phyloP scores from a whole-genome alignment of 2,329 filamentous ascomycete genomes.

The Pseudocercospora crystallina region DNA sequence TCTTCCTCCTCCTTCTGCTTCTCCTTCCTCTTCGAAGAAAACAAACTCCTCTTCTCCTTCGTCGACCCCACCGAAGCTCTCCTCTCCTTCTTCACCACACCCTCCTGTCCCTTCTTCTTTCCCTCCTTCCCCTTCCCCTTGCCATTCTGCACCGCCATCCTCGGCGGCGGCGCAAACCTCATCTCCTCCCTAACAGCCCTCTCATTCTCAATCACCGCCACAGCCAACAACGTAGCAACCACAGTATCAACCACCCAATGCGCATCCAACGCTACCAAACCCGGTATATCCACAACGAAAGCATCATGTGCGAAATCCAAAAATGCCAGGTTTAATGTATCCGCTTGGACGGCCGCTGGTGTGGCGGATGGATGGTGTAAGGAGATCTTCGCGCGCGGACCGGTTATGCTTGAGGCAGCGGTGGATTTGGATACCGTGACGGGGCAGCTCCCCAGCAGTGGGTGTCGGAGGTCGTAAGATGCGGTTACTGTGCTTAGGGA shows the following conservation, averaged over 20 bases:
- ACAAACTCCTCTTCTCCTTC: slow-evolving; percentile 13
- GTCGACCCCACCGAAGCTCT: slow-evolving; percentile 9
- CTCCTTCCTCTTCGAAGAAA: slow-evolving; percentile 9
- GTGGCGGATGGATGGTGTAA: slow-evolving; percentile 42
- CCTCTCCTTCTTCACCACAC: slow-evolving; percentile 24
- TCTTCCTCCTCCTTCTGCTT: slow-evolving; percentile 16
- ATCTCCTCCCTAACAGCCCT: slow-evolving; percentile 29
- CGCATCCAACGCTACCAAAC: slow-evolving; percentile 44
- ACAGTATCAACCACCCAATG: slow-evolving; percentile 48
- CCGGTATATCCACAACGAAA: slow-evolving; percentile 46
- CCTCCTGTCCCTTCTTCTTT: slow-evolving; percentile 11
- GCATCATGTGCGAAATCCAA: slow-evolving; percentile 45
- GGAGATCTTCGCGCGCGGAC: slow-evolving; percentile 31
- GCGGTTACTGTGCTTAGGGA: slow-evolving; percentile 32
- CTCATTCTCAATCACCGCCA: slow-evolving; percentile 47
- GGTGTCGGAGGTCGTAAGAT: slow-evolving; percentile 47
- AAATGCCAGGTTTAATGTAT: slow-evolving; percentile 43
- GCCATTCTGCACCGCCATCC: slow-evolving; percentile 14
- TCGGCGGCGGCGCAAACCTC: slow-evolving; percentile 35
- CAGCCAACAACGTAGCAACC: slow-evolving; percentile 43
- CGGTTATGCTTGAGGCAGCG: slow-evolving; percentile 8
- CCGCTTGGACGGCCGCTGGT: slow-evolving; percentile 40
- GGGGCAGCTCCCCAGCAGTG: slow-evolving; percentile 43
- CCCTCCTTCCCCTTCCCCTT: background rate
- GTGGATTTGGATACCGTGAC: slow-evolving; percentile 43